Evolutionary conservation across 2,329 filamentous ascomycete genomes (phyloP).

Genomic region (Verticillium nonalfalfae): DNA sequence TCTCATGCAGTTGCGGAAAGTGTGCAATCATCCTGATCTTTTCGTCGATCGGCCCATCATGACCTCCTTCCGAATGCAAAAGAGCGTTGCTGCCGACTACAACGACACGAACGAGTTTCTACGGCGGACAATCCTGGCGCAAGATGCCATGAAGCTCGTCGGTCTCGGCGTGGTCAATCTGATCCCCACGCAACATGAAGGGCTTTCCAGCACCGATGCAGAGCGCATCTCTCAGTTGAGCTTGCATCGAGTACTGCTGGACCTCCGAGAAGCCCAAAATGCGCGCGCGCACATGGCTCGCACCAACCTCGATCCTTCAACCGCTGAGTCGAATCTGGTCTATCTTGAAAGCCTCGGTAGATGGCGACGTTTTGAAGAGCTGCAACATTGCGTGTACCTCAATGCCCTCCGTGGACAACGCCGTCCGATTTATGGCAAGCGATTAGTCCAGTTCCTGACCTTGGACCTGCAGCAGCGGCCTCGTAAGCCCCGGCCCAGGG

Average conservation of each 20-base stretch:
- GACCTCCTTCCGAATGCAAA: slow-evolving; percentile 89
- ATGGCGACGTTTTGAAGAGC: slow-evolving; percentile 66
- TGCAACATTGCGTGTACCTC: slow-evolving; percentile 75
- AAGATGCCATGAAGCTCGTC: slow-evolving; percentile 56
- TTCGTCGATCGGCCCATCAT: slow-evolving; percentile 96
- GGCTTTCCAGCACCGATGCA: slow-evolving; percentile 47
- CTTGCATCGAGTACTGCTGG: slow-evolving; percentile 62
- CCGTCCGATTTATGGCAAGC: slow-evolving; percentile 73
- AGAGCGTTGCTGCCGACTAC: slow-evolving; percentile 69
- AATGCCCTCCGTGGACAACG: slow-evolving; percentile 77
- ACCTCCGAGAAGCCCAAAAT: slow-evolving; percentile 67
- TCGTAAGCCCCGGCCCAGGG: slow-evolving; percentile 51
- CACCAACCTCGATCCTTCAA: slow-evolving; percentile 55
- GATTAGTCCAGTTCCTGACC: slow-evolving; percentile 68
- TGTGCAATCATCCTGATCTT: slow-evolving; percentile 96
- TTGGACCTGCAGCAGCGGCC: slow-evolving; percentile 55
- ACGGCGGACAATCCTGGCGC: slow-evolving; percentile 56
- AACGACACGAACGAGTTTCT: slow-evolving; percentile 67
- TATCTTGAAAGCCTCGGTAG: slow-evolving; percentile 67
- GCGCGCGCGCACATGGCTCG: slow-evolving; percentile 49
- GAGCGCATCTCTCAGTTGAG: slow-evolving; percentile 59
- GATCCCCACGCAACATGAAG: slow-evolving; percentile 64
- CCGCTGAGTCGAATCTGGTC: slow-evolving; percentile 61
- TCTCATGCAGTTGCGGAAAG: slow-evolving; percentile 93
- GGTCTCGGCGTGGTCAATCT: slow-evolving; percentile 76